Percentiles rank a stretch among this genome's conserved stretches.
phyloP scores from a whole-genome alignment of 2,329 filamentous ascomycete species.

The Xylaria sp. region DNA sequence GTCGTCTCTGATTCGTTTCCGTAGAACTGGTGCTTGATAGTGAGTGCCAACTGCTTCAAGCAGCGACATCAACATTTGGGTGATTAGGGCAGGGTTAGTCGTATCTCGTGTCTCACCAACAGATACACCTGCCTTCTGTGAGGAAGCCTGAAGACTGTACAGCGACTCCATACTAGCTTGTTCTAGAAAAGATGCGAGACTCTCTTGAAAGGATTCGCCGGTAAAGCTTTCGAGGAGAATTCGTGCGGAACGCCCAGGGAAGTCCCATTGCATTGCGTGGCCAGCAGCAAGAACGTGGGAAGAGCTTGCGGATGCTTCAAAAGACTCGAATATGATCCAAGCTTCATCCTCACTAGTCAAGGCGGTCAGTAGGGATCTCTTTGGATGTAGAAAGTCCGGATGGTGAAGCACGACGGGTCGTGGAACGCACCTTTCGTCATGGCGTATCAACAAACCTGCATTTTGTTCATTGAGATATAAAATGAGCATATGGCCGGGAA shows the following conservation, averaged over 20 bases:
- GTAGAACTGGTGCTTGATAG: conserved; percentile 53
- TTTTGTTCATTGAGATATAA: conserved; percentile 46
- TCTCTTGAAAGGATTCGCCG: conserved; percentile 57
- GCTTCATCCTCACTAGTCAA: too few species aligned
- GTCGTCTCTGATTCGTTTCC: conserved; percentile 73
- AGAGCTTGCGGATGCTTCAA: conserved; percentile 65
- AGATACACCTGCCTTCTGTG: conserved; percentile 61
- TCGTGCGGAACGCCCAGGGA: conserved; percentile 63
- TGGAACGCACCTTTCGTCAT: conserved; percentile 36
- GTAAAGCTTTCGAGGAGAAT: conserved; percentile 54
- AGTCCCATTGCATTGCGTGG: conserved; percentile 63
- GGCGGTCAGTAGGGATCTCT: too few species aligned
- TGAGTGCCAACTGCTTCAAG: conserved; percentile 64
- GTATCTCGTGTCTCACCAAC: conserved; percentile 69
- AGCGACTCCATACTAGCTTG: conserved; percentile 65
- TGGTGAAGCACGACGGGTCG: too few species aligned
- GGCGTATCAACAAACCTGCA: conserved; percentile 43
- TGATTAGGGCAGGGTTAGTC: conserved; percentile 66
- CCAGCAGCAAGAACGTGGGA: conserved; percentile 60
- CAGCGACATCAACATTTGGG: conserved; percentile 68
- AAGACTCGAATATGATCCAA: conserved; percentile 65
- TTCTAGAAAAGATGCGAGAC: conserved; percentile 64
- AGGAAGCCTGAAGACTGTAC: conserved; percentile 62
- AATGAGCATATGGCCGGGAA: conserved; percentile 37
- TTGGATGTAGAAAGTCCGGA: too few species aligned